A percentile compares a stretch with the other conserved stretches of the same genome.
Evolutionary conservation across 805 yeast species (phyloP).

Genomic region (Isabelozyma pseudorhagii): DNA sequence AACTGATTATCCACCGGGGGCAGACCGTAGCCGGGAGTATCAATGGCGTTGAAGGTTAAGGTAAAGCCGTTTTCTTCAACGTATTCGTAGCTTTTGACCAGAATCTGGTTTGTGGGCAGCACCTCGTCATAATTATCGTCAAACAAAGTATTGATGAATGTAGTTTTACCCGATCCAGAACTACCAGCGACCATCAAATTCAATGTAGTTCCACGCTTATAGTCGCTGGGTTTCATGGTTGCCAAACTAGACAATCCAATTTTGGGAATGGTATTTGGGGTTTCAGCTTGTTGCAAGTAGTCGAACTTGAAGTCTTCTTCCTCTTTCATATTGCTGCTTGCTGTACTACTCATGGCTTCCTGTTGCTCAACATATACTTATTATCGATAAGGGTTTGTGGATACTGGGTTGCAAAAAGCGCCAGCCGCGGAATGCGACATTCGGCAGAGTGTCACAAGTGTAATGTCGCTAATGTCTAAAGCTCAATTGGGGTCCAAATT

Average conservation of each 20-base stretch:
- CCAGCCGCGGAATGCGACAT: neutral
- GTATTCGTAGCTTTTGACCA: slow-evolving; percentile 45
- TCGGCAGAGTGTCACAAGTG: too few relatives aligned
- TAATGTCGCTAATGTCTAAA: too few relatives aligned
- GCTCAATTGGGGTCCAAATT: too few relatives aligned
- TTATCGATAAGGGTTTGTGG: neutral
- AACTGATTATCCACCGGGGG: slow-evolving; percentile 42
- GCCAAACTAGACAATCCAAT: slow-evolving; percentile 27
- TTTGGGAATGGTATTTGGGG: neutral
- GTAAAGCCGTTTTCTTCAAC: slow-evolving; percentile 63
- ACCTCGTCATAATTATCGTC: slow-evolving; percentile 29
- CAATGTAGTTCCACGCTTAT: slow-evolving; percentile 29
- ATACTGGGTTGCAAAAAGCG: neutral
- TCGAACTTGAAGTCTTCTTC: too few relatives aligned
- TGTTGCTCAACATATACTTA: neutral
- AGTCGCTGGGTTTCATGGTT: slow-evolving; percentile 19
- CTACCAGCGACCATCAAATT: slow-evolving; percentile 38
- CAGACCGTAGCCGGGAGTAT: slow-evolving; percentile 74
- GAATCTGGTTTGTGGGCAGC: slow-evolving; percentile 23
- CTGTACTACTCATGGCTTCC: too few relatives aligned
- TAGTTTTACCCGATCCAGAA: slow-evolving; percentile 57
- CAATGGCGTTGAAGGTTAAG: slow-evolving; percentile 61
- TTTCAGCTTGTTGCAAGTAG: neutral
- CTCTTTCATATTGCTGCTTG: too few relatives aligned
- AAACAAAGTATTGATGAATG: slow-evolving; percentile 78